Evolutionary conservation across 495 filamentous ascomycete genomes (phyloP), one percentile per base, ranked within the genome.

Genomic region (Hypoxylon lenormandii): DNA sequence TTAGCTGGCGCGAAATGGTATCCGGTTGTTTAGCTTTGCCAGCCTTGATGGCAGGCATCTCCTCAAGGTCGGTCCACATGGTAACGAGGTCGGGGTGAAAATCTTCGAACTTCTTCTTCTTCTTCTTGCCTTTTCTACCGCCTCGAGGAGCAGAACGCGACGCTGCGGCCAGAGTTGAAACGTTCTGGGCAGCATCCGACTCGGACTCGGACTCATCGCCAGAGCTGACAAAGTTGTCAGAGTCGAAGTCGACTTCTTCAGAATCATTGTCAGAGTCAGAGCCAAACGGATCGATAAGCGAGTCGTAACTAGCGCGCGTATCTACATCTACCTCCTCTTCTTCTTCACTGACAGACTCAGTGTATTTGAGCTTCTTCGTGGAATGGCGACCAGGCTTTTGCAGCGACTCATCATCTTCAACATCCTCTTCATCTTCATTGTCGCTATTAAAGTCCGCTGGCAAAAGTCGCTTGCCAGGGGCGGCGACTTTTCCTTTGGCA

Each of bases 61-160:
- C 80, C 73, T 87, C 83, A 1, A 98, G 84, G 26, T 90, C 86
- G 3, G 85, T 78, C 94, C 94, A 98, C 90, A 97, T 95, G 0
- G 88, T 92, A 18, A 70, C 76, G 40, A 98, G 82, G 36, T 85
- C 83, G 1, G 95, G 93, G 76, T 98, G 95, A 37, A 89, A 81
- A 6, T 80, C 77, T 71, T 94, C 91, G 5, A 97, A 87, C 57
- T 88, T 89, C 59, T 73, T 72, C 64, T 79, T 70, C 57, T 26
- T n/a, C n/a, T 77, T 69, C 36, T 16, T 23, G 21, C 4, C 1
- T 26, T 21, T 55, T 37, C 37, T 10, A 18, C 5, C 22, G 2
- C 36, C 21, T 54, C 5, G 16, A n/a, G 26, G 16, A 38, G 7
- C n/a, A 26, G 30, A 36, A 19, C 12, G 43, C 50, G 36, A n/a